Conservation (phyloP, 257 asterid species). For the Solanum rostratum region DNA sequence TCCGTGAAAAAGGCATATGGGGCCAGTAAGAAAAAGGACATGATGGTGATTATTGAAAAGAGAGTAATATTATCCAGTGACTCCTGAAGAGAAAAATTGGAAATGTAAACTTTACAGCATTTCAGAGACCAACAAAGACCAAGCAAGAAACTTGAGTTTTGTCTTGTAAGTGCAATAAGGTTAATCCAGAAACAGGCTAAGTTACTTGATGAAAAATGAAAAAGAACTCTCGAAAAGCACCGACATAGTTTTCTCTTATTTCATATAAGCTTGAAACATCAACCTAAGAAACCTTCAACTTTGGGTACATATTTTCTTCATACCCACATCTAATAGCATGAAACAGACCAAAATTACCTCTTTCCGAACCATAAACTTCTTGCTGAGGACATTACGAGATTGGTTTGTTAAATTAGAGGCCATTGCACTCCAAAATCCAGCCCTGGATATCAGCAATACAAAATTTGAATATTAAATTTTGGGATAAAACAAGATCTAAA, state of each 20-base stretch:
- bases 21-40: conserved; percentile 43
- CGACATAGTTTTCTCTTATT: background rate
- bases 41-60: conserved; percentile 40
- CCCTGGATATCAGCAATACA: conserved; percentile 30
- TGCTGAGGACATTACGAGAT: conserved; percentile 95
- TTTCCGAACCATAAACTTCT: conserved; percentile 82
- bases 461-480: background rate
- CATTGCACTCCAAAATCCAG: conserved; percentile 98
- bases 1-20: conserved; percentile 32
- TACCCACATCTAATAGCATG: background rate
- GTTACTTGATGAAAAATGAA: background rate
- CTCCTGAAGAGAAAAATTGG: conserved; percentile 16
- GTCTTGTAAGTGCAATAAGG: background rate
- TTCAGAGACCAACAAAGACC: background rate
- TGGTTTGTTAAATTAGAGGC: conserved; percentile 95
- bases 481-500: background rate
- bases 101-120: conserved; percentile 7
- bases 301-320: background rate
- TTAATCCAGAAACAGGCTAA: background rate
- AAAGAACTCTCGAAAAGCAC: background rate
- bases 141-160: background rate
- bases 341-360: conserved; percentile 39
- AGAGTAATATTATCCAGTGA: conserved; percentile 46
- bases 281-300: background rate
- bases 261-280: background rate